Percentiles rank a stretch among this genome's conserved stretches.
Evolutionary conservation across 352 stramenopile genomes (phyloP).

Genomic region (Globisporangium solare): DNA sequence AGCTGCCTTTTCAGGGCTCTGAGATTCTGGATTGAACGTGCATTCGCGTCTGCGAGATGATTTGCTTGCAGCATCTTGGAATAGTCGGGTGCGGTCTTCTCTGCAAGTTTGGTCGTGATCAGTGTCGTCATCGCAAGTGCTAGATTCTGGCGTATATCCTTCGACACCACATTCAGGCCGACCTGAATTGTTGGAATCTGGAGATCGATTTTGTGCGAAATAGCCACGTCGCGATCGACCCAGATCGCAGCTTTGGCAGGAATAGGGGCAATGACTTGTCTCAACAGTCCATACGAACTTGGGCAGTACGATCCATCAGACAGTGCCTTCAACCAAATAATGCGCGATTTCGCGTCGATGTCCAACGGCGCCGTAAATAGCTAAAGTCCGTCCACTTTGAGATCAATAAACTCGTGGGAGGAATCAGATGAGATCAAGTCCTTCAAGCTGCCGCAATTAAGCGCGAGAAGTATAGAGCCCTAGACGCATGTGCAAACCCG

Average conservation of each 20-base stretch:
- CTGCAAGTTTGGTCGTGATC: conserved; percentile 35
- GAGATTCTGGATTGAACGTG: conserved; percentile 37
- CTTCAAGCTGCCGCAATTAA: conserved; percentile 55
- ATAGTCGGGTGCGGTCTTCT: conserved; percentile 34
- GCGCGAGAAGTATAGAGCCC: conserved; percentile 57
- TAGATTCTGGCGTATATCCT: conserved; percentile 64
- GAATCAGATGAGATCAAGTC: conserved; percentile 48
- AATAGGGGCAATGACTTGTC: conserved; percentile 66
- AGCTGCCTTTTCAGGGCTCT: conserved; percentile 39
- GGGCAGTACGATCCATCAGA: conserved; percentile 55
- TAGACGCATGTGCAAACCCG: conserved; percentile 5
- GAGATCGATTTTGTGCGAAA: conserved; percentile 44
- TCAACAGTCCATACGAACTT: conserved; percentile 51
- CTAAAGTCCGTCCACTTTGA: conserved; percentile 61
- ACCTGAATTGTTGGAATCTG: conserved; percentile 59
- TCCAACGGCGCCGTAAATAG: conserved; percentile 65
- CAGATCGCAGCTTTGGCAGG: conserved; percentile 48
- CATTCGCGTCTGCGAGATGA: not conserved
- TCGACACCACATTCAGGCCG: conserved; percentile 39
- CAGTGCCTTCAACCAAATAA: conserved; percentile 60
- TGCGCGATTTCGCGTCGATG: conserved; percentile 62
- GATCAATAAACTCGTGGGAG: conserved; percentile 45
- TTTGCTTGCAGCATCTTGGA: conserved; percentile 27
- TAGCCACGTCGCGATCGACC: conserved; percentile 33
- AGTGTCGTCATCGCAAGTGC: conserved; percentile 24